Percentiles rank a stretch among this genome's conserved stretches.
phyloP scores from a whole-genome alignment of 2,329 filamentous ascomycete genomes.

The Colletotrichum euphorbiae region DNA sequence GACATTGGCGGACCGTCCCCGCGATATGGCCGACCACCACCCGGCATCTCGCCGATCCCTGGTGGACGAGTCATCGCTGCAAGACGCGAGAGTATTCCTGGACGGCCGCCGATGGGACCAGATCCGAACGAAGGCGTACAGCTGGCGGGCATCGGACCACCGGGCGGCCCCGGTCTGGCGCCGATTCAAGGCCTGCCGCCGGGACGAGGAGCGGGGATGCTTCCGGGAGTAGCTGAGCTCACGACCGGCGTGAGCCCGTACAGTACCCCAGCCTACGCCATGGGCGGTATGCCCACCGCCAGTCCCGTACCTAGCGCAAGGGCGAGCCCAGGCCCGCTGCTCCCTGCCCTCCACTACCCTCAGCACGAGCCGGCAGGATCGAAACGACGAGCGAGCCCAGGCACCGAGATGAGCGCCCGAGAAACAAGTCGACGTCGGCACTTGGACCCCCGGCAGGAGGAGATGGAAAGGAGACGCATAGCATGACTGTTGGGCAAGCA shows the following conservation, averaged over 20 bases:
- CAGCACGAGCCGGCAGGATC: slow-evolving; percentile 54
- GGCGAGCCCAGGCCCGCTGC: slow-evolving; percentile 56
- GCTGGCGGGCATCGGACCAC: slow-evolving; percentile 45
- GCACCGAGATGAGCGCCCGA: slow-evolving; percentile 52
- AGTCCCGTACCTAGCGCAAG: slow-evolving; percentile 53
- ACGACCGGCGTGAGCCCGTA: slow-evolving; percentile 73
- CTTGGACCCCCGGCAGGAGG: slow-evolving; percentile 39
- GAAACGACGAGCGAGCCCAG: slow-evolving; percentile 65
- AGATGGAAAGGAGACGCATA: slow-evolving; percentile 38
- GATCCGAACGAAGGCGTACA: slow-evolving; percentile 49
- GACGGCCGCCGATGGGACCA: slow-evolving; percentile 47
- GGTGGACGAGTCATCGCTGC: slow-evolving; percentile 52
- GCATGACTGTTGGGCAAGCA: slow-evolving; percentile 33
- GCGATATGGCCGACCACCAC: slow-evolving; percentile 54
- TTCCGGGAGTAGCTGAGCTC: slow-evolving; percentile 73
- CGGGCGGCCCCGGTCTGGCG: slow-evolving; percentile 58
- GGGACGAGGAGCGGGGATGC: slow-evolving; percentile 55
- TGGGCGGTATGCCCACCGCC: slow-evolving; percentile 51
- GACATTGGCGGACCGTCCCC: slow-evolving; percentile 57
- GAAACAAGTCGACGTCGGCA: slow-evolving; percentile 59
- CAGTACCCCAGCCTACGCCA: slow-evolving; percentile 66
- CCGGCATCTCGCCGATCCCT: slow-evolving; percentile 47
- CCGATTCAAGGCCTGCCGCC: slow-evolving; percentile 63
- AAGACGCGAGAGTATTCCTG: slow-evolving; percentile 56
- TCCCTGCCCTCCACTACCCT: slow-evolving; percentile 51